Evolutionary conservation across 139 green algal genomes (phyloP), one percentile per base, ranked within the genome.

Genomic region (Raphidocelis subcapitata): DNA sequence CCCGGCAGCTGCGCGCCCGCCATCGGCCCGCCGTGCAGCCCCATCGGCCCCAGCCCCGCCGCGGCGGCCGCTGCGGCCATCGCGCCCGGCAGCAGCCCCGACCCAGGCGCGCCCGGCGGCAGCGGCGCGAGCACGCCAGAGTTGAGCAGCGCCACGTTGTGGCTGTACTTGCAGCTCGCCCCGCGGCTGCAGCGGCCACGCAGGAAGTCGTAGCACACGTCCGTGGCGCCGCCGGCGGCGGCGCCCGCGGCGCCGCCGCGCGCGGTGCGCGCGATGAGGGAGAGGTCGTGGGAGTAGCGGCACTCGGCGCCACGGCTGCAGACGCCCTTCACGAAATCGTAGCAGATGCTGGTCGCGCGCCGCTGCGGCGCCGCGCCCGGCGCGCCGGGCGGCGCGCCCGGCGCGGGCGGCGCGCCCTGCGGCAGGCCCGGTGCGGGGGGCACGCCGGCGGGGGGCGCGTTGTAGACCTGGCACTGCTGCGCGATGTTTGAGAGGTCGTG

Each of bases 271-370:
- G 81, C 85, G 55, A 91, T 89, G 23, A 86, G 67, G 23, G 79
- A 81, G 23, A 92, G 85, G 84, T 96, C 91, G 67, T 96, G 91
- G 16, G 78, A 88, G 85, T 95, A 97, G 33, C 87, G 79, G 77
- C 90, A 95, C 5, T 90, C 83, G 5, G 65, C 61, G 10, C 91
- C 91, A 2, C 88, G 81, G 14, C 70, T 66, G 72, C 91, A 97
- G 33, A 86, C 72, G 41, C 88, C 89, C 77, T 95, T 94, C 2
- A 94, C 87, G 77, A 94, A 95, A 73, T 97, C 91, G 73, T 94
- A 97, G 85, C 91, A 97, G 72, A 95, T 94, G 52, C 86, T 86
- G 47, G 75, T 79, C 15, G 77, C 77, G 60, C 75, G 79, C 8
- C 41, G 41, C 41, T 49, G 41, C 41, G 8, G 41, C 41, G 41